phyloP scores from a whole-genome alignment of 2,329 filamentous ascomycete species.

The Thelonectria discophora region DNA sequence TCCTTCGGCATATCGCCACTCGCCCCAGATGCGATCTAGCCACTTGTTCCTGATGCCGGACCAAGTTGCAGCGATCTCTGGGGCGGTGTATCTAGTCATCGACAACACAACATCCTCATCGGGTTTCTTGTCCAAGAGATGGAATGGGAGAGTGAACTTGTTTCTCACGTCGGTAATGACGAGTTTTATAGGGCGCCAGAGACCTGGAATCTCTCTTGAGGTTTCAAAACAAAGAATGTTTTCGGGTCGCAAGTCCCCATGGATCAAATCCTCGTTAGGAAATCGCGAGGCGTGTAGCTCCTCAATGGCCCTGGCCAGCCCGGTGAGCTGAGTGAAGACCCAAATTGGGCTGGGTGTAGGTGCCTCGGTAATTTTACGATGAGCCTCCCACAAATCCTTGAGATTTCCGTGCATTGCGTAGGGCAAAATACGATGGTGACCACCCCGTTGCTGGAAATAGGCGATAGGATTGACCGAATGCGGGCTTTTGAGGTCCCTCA shows the following conservation, averaged over 20 bases:
- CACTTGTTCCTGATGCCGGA: slow-evolving; percentile 1
- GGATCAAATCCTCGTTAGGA: not conserved
- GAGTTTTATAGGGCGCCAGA: not conserved
- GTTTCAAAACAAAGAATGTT: slow-evolving; percentile 31
- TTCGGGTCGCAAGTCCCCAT: slow-evolving; percentile 35
- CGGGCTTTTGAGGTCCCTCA: slow-evolving; percentile 4
- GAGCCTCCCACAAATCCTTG: slow-evolving; percentile 25
- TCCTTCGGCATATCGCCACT: slow-evolving; percentile 10
- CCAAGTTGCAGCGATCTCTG: slow-evolving; percentile 1
- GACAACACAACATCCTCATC: too few species aligned
- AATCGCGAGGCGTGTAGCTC: not conserved
- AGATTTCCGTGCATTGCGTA: slow-evolving; percentile 35
- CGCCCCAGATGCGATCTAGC: slow-evolving; percentile 12
- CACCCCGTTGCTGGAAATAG: slow-evolving; percentile 13
- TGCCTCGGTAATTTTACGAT: not conserved
- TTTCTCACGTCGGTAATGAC: slow-evolving; percentile 18
- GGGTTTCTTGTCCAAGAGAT: too few species aligned
- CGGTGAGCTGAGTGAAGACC: slow-evolving; percentile 22
- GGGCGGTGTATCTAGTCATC: too few species aligned
- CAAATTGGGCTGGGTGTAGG: not conserved
- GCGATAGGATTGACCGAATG: slow-evolving; percentile 23
- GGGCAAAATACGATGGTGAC: slow-evolving; percentile 32
- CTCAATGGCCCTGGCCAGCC: slow-evolving; percentile 8
- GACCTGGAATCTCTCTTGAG: not conserved
- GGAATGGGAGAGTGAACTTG: too few species aligned